phyloP scores from a whole-genome alignment of 768 basidiomycete species.

The Tulasnella sp. region DNA sequence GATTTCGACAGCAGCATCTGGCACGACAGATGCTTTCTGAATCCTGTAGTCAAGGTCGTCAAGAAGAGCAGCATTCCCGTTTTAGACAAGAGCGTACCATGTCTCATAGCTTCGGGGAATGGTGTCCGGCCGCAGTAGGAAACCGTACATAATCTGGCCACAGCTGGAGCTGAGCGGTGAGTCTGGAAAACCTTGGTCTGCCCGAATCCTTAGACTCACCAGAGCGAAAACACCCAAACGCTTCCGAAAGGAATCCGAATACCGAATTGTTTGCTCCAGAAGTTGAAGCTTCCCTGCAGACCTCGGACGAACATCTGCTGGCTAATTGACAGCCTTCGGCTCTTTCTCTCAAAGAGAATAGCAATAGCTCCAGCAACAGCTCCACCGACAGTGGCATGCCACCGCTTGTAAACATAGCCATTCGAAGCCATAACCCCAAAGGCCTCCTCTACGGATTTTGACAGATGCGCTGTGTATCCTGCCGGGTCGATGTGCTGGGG shows the following conservation, averaged over 20 bases:
- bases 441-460: neutral
- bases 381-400: constrained; percentile 75
- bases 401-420: constrained; percentile 26
- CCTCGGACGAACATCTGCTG: constrained; percentile 93
- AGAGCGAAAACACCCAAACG: constrained; percentile 65
- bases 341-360: constrained; percentile 65
- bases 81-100: constrained; percentile 41
- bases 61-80: neutral
- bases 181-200: neutral
- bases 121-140: constrained; percentile 68
- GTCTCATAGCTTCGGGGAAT: constrained; percentile 59
- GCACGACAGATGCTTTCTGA: constrained; percentile 51
- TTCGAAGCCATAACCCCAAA: neutral
- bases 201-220: constrained; percentile 31
- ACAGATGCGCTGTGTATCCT: neutral
- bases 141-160: constrained; percentile 77
- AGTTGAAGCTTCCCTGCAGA: constrained; percentile 81
- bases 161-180: constrained; percentile 35
- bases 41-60: constrained; percentile 46
- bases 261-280: constrained; percentile 52
- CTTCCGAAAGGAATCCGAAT: constrained; percentile 74
- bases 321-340: constrained; percentile 53
- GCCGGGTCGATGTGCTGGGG: neutral
- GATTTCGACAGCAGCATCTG: constrained; percentile 44
- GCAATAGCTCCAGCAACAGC: constrained; percentile 49